Percentiles rank a stretch among this genome's conserved stretches.
phyloP scores from a whole-genome alignment of 2,329 filamentous ascomycete genomes.

The Penicillium sclerotigenum region DNA sequence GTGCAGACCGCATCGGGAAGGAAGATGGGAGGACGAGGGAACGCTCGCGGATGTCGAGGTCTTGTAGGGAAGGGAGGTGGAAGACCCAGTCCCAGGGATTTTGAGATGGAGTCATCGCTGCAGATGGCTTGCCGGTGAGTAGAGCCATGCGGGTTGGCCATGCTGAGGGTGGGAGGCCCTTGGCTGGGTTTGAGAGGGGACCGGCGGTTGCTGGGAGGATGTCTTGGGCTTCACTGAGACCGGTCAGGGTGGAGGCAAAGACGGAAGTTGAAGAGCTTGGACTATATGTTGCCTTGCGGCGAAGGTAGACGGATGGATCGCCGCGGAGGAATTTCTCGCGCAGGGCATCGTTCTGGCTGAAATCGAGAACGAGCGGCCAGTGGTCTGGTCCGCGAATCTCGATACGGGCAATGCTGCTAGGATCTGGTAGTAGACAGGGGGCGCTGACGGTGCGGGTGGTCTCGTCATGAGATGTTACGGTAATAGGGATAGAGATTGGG shows the following conservation, averaged over 20 bases:
- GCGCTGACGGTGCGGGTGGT: constrained; percentile 41
- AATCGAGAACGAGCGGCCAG: constrained; percentile 79
- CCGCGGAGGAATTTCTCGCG: constrained; percentile 59
- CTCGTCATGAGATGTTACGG: constrained; percentile 57
- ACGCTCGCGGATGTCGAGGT: constrained; percentile 64
- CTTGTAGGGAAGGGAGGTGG: constrained; percentile 53
- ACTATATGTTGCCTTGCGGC: constrained; percentile 66
- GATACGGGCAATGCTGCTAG: constrained; percentile 38
- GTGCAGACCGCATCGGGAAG: constrained; percentile 30
- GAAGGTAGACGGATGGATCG: constrained; percentile 71
- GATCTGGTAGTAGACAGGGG: constrained; percentile 56
- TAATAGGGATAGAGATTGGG: constrained; percentile 70
- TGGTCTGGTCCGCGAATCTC: constrained; percentile 55
- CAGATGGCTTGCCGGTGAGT: constrained; percentile 20
- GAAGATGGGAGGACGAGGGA: constrained; percentile 56
- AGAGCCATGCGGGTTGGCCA: constrained; percentile 25
- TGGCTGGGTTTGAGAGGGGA: constrained; percentile 22
- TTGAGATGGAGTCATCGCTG: constrained; percentile 31
- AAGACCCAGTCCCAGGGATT: constrained; percentile 73
- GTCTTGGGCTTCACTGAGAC: constrained; percentile 62
- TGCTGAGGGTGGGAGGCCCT: constrained; percentile 24
- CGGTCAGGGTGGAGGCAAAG: constrained; percentile 73
- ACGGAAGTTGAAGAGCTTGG: constrained; percentile 49
- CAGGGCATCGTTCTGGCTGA: constrained; percentile 61
- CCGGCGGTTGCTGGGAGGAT: constrained; percentile 33